Evolutionary conservation across 805 yeast genomes (phyloP).

Genomic region (Starmerella stellata): DNA sequence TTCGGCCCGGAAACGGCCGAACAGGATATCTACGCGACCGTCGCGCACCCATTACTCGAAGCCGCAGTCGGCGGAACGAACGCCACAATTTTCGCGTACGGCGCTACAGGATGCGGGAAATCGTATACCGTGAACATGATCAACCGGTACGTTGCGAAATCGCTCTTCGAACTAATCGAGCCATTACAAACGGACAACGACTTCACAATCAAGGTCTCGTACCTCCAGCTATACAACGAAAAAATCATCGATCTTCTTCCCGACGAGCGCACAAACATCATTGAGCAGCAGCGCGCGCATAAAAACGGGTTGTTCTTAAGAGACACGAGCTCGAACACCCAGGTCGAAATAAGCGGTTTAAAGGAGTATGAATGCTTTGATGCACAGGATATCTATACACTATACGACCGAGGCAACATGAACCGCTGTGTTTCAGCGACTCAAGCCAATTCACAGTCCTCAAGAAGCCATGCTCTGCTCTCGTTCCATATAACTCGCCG

Average conservation of each 20-base stretch:
- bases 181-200: slow-evolving; percentile 30
- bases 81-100: slow-evolving; percentile 87
- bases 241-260: slow-evolving; percentile 60
- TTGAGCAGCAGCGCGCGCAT: neutral
- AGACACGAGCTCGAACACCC: slow-evolving; percentile 6
- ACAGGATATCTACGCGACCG: slow-evolving; percentile 42
- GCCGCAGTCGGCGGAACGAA: slow-evolving; percentile 69
- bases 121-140: slow-evolving; percentile 80
- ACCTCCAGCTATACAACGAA: slow-evolving; percentile 82
- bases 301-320: neutral
- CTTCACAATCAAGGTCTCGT: slow-evolving; percentile 42
- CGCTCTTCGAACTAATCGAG: slow-evolving; percentile 32
- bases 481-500: slow-evolving; percentile 42
- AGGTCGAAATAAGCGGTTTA: slow-evolving; percentile 43
- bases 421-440: slow-evolving; percentile 66
- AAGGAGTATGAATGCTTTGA: slow-evolving; percentile 38
- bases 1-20: slow-evolving; percentile 54
- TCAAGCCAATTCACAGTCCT: slow-evolving; percentile 75
- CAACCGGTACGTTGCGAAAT: slow-evolving; percentile 59
- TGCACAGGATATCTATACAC: slow-evolving; percentile 17
- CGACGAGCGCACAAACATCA: slow-evolving; percentile 28
- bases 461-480: slow-evolving; percentile 84
- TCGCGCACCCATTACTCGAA: slow-evolving; percentile 56
- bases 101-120: slow-evolving; percentile 95
- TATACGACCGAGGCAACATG: slow-evolving; percentile 10